Evolutionary conservation across 306 rosid genomes (phyloP), one percentile per base, ranked within the genome.

Genomic region (Citrullus mucosospermus): DNA sequence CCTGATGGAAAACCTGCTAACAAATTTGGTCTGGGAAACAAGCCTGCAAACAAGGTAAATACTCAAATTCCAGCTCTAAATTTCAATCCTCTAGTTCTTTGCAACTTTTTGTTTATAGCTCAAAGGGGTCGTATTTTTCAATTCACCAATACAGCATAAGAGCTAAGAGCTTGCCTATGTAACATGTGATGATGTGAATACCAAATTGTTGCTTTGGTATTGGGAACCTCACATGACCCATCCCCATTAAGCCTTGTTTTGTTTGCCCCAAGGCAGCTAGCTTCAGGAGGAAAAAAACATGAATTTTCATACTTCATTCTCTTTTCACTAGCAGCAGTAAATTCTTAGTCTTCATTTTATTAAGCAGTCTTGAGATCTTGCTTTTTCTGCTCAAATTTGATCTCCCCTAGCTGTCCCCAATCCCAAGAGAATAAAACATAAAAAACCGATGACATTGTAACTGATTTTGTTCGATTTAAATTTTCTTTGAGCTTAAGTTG

Each of bases 1-100:
- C 98, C 98, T 65, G 98, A 93, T 83, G 98, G 98, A 77, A 93
- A 93, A 84, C 97, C 97, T 73, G 98, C 98, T 67, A 93, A 93
- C 88, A 90, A 82, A 79, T 93, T 93, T 88, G 98, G 98, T 79
- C 97, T 93, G 56, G 97, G 96, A 59, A 91, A 91, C 92, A 81
- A 86, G 82, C 91, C 98, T 34, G 92, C 91, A 61, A 82, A 90
- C 84, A 93, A 88, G 97, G 98, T 93, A 86, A 60, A 36, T 22
- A 15, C 54, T 66, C 70, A 17, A 18, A 14, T 70, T 39, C 20
- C 30, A 44, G 17, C 62, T 8, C 16, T 16, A 53, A 16, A 53
- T 54, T 51, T 74, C 62, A 15, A 9, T 73, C 62, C 62, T 74
- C 2, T 13, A 51, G 46, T 10, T 48, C 30, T 53, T 53, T 10